phyloP scores from a whole-genome alignment of 2,329 filamentous ascomycete species.

The Macrophomina phaseolina region DNA sequence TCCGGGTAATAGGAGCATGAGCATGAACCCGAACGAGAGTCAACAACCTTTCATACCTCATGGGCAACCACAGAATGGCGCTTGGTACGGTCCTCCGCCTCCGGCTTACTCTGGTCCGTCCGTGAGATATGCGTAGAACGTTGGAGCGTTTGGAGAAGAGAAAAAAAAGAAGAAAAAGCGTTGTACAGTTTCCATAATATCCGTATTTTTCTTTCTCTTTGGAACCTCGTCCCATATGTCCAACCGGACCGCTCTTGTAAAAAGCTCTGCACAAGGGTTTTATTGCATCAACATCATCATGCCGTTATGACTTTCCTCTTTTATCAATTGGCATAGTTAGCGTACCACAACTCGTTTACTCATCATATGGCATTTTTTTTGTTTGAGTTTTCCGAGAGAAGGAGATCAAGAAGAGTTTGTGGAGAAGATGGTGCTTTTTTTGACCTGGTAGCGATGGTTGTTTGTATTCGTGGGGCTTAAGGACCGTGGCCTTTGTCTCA shows the following conservation, averaged over 20 bases:
- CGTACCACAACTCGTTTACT: too few relatives aligned
- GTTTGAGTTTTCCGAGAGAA: too few relatives aligned
- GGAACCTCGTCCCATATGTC: too few relatives aligned
- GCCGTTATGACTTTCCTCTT: background rate
- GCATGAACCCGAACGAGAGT: constrained; percentile 11
- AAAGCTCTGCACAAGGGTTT: background rate
- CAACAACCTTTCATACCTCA: constrained; percentile 7
- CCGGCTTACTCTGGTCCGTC: constrained; percentile 7
- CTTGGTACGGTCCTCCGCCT: constrained; percentile 14
- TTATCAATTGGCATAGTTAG: background rate
- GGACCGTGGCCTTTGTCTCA: too few relatives aligned
- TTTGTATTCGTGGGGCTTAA: too few relatives aligned
- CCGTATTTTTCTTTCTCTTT: background rate
- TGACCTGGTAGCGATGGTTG: too few relatives aligned
- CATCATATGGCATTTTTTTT: background rate
- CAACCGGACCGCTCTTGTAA: background rate
- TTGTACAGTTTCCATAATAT: constrained; percentile 1
- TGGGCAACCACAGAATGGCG: background rate
- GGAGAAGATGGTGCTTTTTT: too few relatives aligned
- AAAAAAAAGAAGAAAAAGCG: background rate
- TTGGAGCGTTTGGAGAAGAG: background rate
- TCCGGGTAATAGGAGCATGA: background rate
- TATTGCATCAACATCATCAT: background rate
- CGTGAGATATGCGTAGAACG: constrained; percentile 11
- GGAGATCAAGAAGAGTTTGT: too few relatives aligned